Evolutionary conservation across 352 stramenopile genomes (phyloP).

Genomic region (Phytophthora colocasiae): DNA sequence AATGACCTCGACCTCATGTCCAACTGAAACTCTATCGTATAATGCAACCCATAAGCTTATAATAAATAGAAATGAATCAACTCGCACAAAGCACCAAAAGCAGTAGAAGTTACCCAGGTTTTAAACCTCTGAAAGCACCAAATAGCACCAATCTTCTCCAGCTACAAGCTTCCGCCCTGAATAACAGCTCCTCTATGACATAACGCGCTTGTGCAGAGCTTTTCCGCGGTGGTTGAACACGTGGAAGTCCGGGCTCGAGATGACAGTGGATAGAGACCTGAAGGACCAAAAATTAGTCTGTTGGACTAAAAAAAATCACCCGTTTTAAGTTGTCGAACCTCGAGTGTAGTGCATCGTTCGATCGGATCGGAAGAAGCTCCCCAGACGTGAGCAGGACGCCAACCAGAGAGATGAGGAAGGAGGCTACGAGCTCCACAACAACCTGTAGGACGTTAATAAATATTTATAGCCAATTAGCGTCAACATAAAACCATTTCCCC

Average conservation of each 20-base stretch:
- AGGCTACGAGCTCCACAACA: constrained; percentile 70
- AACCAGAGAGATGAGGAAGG: constrained; percentile 72
- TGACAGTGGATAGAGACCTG: constrained; percentile 71
- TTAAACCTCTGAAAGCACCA: constrained; percentile 7
- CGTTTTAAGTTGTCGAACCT: constrained; percentile 41
- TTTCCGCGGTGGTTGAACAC: constrained; percentile 87
- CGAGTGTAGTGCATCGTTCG: constrained; percentile 68
- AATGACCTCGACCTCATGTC: constrained; percentile 71
- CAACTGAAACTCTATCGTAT: constrained; percentile 45
- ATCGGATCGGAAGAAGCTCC: constrained; percentile 79
- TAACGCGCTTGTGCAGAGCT: constrained; percentile 74
- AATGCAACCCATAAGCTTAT: constrained; percentile 32
- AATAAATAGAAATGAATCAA: constrained; percentile 26
- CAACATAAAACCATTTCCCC: background rate
- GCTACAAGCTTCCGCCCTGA: background rate
- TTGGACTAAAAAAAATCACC: background rate
- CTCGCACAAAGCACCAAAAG: constrained; percentile 3
- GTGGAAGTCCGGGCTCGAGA: constrained; percentile 79
- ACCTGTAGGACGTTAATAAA: constrained; percentile 41
- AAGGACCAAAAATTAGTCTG: constrained; percentile 14
- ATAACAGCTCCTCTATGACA: constrained; percentile 28
- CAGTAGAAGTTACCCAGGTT: constrained; percentile 17
- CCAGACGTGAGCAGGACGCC: constrained; percentile 76
- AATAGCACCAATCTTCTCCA: background rate
- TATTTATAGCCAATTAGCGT: constrained; percentile 15